Base-by-base conservation (phyloP, 441 rosid genomes). In the Euphorbia schlechtendalii region DNA sequence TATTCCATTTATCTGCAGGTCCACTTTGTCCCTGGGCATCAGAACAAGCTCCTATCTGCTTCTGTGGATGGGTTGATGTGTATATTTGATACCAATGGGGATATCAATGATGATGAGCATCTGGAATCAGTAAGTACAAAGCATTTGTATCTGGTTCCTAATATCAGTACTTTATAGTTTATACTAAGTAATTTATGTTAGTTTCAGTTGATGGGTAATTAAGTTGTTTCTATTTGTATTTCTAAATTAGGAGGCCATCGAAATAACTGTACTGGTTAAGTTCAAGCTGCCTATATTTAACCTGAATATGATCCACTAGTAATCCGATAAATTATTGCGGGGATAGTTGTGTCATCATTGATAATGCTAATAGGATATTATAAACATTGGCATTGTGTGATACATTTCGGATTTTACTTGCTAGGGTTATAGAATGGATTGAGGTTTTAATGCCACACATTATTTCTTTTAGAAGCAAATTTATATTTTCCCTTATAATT, bases 41-140 rank as follows among this genome's bases (percentile, higher is more conserved):
- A 73, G 51, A 86, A 82, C 83, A 89, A 83, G 82, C 82, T 93
- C 66, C 76, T 84, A 72, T 88, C 99, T 66, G 93, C 97, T 66
- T 94, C 97, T 27, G 89, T 79, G 3, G 99, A 94, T 78, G 99
- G 99, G 40, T 83, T 93, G 80, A 76, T 90, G 48, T 93, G 99
- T 70, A 25, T 74, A 55, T 89, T 87, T 69, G 87, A 89, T 76
- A 87, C 92, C 27, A 75, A 70, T 64, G 90, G 93, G 73, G 81
- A 83, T 76, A 81, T 93, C 75, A 86, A 84, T 48, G 96, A 93
- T 12, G 92, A 89, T 55, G 97, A 93, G 59, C 80, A 86, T 81
- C 83, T 90, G 28, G 99, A 90, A 55, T 84, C 97, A 25, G 99
- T 93, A 76, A 82, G 96, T 80, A 53, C 38, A 15, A 46, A 40